These are phyloP conservation scores for Tetradesmus lagerheimii DNA, from an alignment of 139 green algal genomes.

Conservation along the genomic window DNA sequence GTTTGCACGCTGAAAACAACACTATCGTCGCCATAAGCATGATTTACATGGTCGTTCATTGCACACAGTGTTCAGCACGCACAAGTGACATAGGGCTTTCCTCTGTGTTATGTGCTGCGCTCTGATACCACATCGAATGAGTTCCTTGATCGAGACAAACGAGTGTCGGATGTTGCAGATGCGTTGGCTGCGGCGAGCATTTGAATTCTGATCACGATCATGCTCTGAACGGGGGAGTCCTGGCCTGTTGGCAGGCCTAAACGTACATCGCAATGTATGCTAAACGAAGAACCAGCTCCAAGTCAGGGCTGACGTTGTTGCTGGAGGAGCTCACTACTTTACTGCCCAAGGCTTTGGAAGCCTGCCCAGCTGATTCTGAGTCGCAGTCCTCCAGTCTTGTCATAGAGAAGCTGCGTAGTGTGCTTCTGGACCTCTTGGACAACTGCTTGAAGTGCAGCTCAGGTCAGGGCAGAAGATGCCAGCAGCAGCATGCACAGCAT, in stretches of 20 bases:
- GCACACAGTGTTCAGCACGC: too few species aligned
- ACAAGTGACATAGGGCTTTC: too few species aligned
- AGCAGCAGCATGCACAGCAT: background rate
- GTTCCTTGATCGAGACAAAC: too few species aligned
- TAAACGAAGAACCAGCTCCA: background rate
- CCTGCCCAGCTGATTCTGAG: background rate
- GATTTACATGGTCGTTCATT: too few species aligned
- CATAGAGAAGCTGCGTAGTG: conserved; percentile 32
- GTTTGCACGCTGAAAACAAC: background rate
- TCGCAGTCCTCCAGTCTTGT: conserved; percentile 17
- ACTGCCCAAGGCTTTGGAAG: conserved; percentile 36
- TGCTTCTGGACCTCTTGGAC: conserved; percentile 25
- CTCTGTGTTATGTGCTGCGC: too few species aligned
- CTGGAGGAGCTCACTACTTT: conserved; percentile 34
- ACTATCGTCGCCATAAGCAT: too few species aligned
- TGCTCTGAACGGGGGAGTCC: background rate
- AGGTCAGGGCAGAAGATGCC: background rate
- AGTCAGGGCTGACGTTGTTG: background rate
- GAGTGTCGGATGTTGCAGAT: background rate
- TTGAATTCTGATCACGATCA: background rate
- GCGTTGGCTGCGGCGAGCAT: background rate
- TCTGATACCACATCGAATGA: too few species aligned
- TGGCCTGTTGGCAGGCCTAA: background rate
- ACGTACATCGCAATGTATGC: background rate
- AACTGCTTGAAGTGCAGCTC: conserved; percentile 27